A percentile compares a stretch with the other conserved stretches of the same genome.
These are phyloP conservation scores for Podaxis sp. DNA, from an alignment of 768 basidiomycete species.

Conservation along the genomic window DNA sequence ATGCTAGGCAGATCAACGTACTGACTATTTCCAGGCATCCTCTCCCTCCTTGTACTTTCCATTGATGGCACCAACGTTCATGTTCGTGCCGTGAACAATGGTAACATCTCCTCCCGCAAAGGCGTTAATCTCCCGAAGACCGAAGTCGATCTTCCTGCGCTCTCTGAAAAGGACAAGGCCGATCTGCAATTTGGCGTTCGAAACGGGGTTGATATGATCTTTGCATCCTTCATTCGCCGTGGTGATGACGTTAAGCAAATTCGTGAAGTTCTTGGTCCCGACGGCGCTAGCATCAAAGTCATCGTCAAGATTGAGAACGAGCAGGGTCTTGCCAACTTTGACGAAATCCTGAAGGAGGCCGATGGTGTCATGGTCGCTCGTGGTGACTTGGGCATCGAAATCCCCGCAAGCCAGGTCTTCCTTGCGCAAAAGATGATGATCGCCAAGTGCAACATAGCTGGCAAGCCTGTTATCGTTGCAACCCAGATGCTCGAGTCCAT, in stretches of 20 bases:
- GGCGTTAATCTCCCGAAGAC: conserved; percentile 99
- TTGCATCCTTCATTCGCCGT: conserved; percentile 97
- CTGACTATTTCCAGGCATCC: conserved; percentile 39
- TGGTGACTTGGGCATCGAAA: conserved; percentile 99
- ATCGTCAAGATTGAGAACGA: conserved; percentile 99
- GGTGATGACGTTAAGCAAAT: conserved; percentile 94
- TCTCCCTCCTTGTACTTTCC: conserved; percentile 89
- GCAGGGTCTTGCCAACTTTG: conserved; percentile 98
- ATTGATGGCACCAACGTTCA: conserved; percentile 80
- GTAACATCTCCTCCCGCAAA: conserved; percentile 92
- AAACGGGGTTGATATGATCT: conserved; percentile 99
- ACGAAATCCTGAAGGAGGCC: conserved; percentile 91
- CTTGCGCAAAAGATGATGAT: conserved; percentile 99
- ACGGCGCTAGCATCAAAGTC: conserved; percentile 95
- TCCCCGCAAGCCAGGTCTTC: conserved; percentile 99
- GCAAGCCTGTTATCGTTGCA: conserved; percentile 98
- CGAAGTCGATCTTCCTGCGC: conserved; percentile 93
- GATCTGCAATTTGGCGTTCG: conserved; percentile 93
- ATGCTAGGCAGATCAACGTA: neutral
- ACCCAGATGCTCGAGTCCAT: conserved; percentile 99
- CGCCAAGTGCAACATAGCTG: conserved; percentile 95
- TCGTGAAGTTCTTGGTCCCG: conserved; percentile 89
- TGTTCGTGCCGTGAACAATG: conserved; percentile 89
- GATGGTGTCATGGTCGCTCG: conserved; percentile 99
- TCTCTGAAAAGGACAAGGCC: conserved; percentile 97